Percentiles rank a stretch among this genome's conserved stretches.
Conservation (phyloP, 2,329 filamentous ascomycete genomes). For the Rhynchosporium agropyri region DNA sequence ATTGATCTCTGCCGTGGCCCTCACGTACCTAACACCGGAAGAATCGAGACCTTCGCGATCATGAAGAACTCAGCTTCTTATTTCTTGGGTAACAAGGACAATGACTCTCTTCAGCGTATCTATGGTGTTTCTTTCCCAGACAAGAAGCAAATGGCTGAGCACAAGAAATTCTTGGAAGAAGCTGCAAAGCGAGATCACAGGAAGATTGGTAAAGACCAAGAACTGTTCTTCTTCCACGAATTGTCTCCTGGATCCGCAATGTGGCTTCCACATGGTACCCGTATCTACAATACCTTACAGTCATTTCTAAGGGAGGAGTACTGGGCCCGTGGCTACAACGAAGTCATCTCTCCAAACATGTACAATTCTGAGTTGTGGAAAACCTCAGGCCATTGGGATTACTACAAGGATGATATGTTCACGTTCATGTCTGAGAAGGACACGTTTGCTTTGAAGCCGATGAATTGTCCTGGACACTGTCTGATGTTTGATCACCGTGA, state of each 20-base stretch:
- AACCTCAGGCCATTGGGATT: conserved; percentile 89
- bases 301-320: conserved; percentile 84
- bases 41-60: conserved; percentile 93
- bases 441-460: conserved; percentile 85
- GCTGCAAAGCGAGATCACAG: conserved; percentile 97
- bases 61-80: conserved; percentile 80
- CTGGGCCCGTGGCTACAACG: conserved; percentile 89
- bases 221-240: conserved; percentile 96
- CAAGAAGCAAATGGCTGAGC: conserved; percentile 91
- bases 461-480: conserved; percentile 98
- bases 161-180: conserved; percentile 94
- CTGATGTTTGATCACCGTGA: conserved; percentile 83
- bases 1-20: conserved; percentile 96
- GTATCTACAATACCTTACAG: conserved; percentile 89
- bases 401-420: conserved; percentile 96
- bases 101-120: conserved; percentile 94
- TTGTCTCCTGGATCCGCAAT: conserved; percentile 92
- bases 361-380: conserved; percentile 94
- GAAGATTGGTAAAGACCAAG: conserved; percentile 91
- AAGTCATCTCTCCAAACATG: conserved; percentile 96
- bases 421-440: conserved; percentile 84
- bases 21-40: conserved; percentile 89
- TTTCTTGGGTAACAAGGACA: conserved; percentile 90
- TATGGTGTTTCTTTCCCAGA: conserved; percentile 96
- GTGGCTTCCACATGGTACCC: conserved; percentile 88